Percentiles rank a stretch among this genome's conserved stretches.
These are phyloP conservation scores for Pseudogymnoascus sp. DNA, from an alignment of 2,329 filamentous ascomycete species.

Conservation along the genomic window DNA sequence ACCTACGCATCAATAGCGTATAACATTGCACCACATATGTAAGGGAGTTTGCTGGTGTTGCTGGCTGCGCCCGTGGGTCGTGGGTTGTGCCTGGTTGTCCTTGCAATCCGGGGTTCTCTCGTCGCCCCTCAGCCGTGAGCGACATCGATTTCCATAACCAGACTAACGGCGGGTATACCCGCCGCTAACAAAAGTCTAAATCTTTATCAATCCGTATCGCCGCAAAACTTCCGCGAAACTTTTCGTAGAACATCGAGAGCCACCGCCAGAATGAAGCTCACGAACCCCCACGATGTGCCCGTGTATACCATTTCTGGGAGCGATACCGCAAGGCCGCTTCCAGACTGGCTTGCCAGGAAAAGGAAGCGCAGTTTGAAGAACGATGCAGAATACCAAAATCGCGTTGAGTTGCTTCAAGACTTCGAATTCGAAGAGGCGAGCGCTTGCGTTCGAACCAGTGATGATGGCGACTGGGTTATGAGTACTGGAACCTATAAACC, in stretches of 20 bases:
- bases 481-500: slow-evolving; percentile 73
- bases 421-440: slow-evolving; percentile 98
- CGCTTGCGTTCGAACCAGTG: slow-evolving; percentile 78
- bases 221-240: slow-evolving; percentile 8
- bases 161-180: background rate
- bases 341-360: slow-evolving; percentile 88
- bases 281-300: slow-evolving; percentile 72
- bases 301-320: slow-evolving; percentile 95
- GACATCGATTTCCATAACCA: background rate
- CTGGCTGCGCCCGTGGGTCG: background rate
- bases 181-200: slow-evolving; percentile 7
- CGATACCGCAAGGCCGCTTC: slow-evolving; percentile 76
- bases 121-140: background rate
- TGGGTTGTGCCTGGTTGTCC: slow-evolving; percentile 1
- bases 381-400: slow-evolving; percentile 85
- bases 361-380: slow-evolving; percentile 88
- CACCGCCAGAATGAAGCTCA: slow-evolving; percentile 60
- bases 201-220: slow-evolving; percentile 8
- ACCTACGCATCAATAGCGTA: background rate
- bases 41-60: background rate
- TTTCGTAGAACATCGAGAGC: slow-evolving; percentile 3
- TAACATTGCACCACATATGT: background rate
- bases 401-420: slow-evolving; percentile 90
- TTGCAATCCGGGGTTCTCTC: slow-evolving; percentile 7
- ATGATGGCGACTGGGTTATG: slow-evolving; percentile 97